Percentiles rank a stretch among this genome's conserved stretches.
These are phyloP conservation scores for Lasiodiplodia gonubiensis DNA, from an alignment of 2,329 filamentous ascomycete genomes.

Conservation along the genomic window DNA sequence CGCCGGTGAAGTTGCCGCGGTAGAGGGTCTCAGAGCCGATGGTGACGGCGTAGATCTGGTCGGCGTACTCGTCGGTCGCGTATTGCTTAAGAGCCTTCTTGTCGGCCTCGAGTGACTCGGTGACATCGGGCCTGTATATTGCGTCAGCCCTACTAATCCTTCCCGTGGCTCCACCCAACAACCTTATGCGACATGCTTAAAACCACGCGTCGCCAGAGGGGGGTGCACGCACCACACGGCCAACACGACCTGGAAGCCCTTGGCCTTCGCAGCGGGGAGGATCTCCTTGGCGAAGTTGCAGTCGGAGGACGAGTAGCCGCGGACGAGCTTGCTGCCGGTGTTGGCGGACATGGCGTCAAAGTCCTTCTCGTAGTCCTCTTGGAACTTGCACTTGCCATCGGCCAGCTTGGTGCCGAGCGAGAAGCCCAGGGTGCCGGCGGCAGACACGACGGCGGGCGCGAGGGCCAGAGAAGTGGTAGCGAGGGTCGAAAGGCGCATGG, in stretches of 20 bases:
- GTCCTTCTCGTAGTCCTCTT: conserved; percentile 67
- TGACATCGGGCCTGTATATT: conserved; percentile 61
- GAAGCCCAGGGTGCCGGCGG: conserved; percentile 66
- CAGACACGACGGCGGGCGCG: conserved; percentile 56
- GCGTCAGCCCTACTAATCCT: conserved; percentile 3
- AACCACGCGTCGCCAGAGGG: neutral
- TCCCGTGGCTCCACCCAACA: conserved; percentile 1
- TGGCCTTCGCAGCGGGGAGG: conserved; percentile 68
- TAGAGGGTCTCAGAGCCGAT: conserved; percentile 75
- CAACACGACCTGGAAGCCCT: conserved; percentile 71
- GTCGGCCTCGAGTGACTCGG: conserved; percentile 67
- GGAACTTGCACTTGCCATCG: conserved; percentile 66
- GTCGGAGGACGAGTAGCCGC: conserved; percentile 70
- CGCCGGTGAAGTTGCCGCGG: conserved; percentile 68
- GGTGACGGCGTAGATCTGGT: conserved; percentile 70
- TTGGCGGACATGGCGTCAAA: conserved; percentile 64
- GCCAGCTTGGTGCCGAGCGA: conserved; percentile 69
- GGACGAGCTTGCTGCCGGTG: conserved; percentile 62
- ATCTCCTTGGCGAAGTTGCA: conserved; percentile 69
- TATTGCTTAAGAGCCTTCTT: conserved; percentile 62
- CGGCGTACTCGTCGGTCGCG: conserved; percentile 55
- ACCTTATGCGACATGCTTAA: conserved; percentile 17
- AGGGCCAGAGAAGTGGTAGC: conserved; percentile 41
- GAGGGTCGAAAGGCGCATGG: conserved; percentile 45
- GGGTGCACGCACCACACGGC: conserved; percentile 65